Evolutionary conservation across 805 yeast genomes (phyloP).

Genomic region (Sugiyamaella chiloensis): DNA sequence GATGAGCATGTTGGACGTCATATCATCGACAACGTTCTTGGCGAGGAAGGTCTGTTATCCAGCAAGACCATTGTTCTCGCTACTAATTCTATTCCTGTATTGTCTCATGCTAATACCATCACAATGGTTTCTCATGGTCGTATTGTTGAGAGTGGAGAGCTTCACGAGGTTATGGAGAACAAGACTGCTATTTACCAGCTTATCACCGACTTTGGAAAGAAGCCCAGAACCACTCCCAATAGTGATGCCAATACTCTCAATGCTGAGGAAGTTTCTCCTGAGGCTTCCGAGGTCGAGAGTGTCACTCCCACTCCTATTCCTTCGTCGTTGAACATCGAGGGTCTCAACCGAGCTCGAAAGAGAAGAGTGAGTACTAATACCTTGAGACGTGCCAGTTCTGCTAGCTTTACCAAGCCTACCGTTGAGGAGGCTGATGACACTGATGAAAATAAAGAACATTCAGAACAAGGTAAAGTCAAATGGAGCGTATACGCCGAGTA

Average conservation of each 20-base stretch:
- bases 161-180: constrained; percentile 27
- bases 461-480: constrained; percentile 91
- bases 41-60: constrained; percentile 72
- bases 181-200: constrained; percentile 26
- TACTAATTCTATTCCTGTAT: constrained; percentile 80
- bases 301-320: constrained; percentile 9
- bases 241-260: constrained; percentile 20
- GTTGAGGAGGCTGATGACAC: constrained; percentile 26
- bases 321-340: constrained; percentile 8
- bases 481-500: constrained; percentile 81
- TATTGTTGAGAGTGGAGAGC: constrained; percentile 38
- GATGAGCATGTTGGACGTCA: constrained; percentile 85
- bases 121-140: constrained; percentile 57
- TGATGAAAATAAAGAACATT: constrained; percentile 56
- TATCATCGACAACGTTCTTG: constrained; percentile 72
- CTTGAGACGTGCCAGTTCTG: constrained; percentile 60
- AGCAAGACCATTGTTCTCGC: constrained; percentile 76
- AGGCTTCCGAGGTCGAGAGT: background rate
- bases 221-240: constrained; percentile 9
- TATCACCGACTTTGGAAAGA: constrained; percentile 28
- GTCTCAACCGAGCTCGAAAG: background rate
- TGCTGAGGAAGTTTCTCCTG: constrained; percentile 7
- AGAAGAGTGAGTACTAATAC: constrained; percentile 29
- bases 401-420: constrained; percentile 45
- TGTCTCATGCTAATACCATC: constrained; percentile 69